Evolutionary conservation across 2,329 filamentous ascomycete genomes (phyloP), one percentile per base, ranked within the genome.

Genomic region (Ceratocystis eucalypticola): DNA sequence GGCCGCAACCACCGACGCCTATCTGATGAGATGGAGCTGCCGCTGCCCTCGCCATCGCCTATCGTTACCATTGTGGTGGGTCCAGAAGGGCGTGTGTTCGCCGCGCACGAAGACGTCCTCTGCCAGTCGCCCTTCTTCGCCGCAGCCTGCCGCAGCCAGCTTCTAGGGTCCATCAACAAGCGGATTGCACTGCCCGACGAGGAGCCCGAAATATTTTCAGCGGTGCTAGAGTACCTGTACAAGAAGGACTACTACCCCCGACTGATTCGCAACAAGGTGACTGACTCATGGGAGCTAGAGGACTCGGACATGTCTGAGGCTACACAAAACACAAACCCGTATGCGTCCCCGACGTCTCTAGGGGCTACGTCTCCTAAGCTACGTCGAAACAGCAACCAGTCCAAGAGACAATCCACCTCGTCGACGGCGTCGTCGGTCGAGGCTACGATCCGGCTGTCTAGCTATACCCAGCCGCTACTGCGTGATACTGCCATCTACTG

Each of bases 401-500:
- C 55, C 30, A 59, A 59, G 55, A 28, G 55, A n/a, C 28, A 37
- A 17, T 59, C 55, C 2, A 7, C 55, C 2, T 37, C 55, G 6
- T 57, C 53, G 7, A 57, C 53, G 53, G 30, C 55, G 28, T 59
- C 55, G 30, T 53, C 44, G 5, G 63, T 67, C 76, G 87, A 91
- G 79, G 82, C 89, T 72, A 91, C 88, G 75, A 86, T 95, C 73
- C 89, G 86, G 75, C 84, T 94, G 74, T 80, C 86, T 74, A 86
- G 85, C 77, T 82, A 87, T 72, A 86, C 84, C 74, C 88, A 89
- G 74, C 80, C 88, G 72, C 81, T 96, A 75, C 86, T 97, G 73
- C 87, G 91, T 73, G 92, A 97, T 80, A 96, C 93, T 28, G 90
- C 89, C 75, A 84, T 97, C 74, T 97, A 96, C 83, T 97, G 93